Base-by-base conservation (phyloP, 2,329 filamentous ascomycete species). In the Penicillium janthinellum region DNA sequence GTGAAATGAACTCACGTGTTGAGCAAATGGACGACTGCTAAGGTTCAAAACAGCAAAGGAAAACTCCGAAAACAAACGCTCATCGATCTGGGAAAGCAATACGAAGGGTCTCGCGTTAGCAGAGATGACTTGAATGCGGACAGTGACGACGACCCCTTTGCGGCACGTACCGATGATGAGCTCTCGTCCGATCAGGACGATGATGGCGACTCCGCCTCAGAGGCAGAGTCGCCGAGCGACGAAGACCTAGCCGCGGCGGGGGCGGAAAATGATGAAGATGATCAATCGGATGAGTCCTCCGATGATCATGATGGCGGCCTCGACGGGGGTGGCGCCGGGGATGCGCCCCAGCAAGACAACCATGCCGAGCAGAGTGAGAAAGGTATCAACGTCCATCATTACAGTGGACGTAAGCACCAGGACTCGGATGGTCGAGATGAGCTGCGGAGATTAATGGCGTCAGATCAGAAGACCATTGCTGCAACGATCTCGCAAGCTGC, bases 41-140 rank as follows among this genome's bases (percentile, higher is more conserved):
- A 64, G 67, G 39, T 60, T 52, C 48, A 22, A 57, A 62, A 62
- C 61, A 89, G 88, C 20, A 95, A 93, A 81, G 95, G 90, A 79
- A 94, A 90, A 73, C 80, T 97, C 66, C 87, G 92, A 64, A 88
- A 91, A 71, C 87, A 87, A 59, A 87, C 91, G 37, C 83, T 84
- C 25, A 77, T 88, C 17, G 78, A 85, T 0, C 81, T 97, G 1
- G 94, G 92, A 0, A 88, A 89, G 14, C 85, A 91, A 71, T 98
- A 98, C 76, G 83, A 87, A 63, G 93, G 94, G 11, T 84, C 90
- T 17, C 85, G 86, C 50, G 85, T 97, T 38, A 92, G 88, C 65
- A 85, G 93, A 58, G 81, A 87, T 47, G 86, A 85, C 12, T 78
- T 92, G 15, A 82, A 88, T 2, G 80, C 82, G 79, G 84, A 83